These are phyloP conservation scores for Echinosophora koreensis DNA, from an alignment of 306 rosid species.

Conservation along the genomic window DNA sequence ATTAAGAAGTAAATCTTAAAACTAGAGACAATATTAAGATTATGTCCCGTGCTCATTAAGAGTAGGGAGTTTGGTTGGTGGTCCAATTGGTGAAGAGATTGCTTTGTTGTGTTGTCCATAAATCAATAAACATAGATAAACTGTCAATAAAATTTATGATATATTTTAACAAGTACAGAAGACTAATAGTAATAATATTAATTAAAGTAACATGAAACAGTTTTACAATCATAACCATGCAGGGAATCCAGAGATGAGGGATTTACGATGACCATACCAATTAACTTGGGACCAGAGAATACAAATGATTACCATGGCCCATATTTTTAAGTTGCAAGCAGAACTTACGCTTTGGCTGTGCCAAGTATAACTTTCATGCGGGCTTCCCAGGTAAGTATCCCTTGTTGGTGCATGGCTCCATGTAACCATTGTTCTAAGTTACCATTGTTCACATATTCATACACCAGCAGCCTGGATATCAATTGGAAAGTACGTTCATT, in stretches of 20 bases:
- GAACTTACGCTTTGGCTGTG: slow-evolving; percentile 97
- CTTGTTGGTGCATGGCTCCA: slow-evolving; percentile 80
- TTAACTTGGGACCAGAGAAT: slow-evolving; percentile 15
- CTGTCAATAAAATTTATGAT: not conserved
- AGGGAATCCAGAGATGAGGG: slow-evolving; percentile 9
- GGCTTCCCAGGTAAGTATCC: slow-evolving; percentile 90
- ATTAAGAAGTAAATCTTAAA: not conserved
- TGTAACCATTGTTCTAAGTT: slow-evolving; percentile 97
- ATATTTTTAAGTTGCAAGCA: slow-evolving; percentile 37
- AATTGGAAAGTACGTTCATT: slow-evolving; percentile 22
- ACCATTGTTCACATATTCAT: slow-evolving; percentile 96
- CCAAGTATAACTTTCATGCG: slow-evolving; percentile 87
- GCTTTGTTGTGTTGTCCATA: not conserved
- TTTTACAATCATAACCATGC: slow-evolving; percentile 1
- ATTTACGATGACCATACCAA: not conserved
- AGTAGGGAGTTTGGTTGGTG: not conserved
- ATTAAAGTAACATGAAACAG: not conserved
- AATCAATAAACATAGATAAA: slow-evolving; percentile 20
- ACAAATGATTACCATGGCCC: not conserved
- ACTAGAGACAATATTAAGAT: not conserved
- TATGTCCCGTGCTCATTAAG: not conserved
- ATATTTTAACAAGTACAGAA: slow-evolving; percentile 21
- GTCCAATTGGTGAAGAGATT: not conserved
- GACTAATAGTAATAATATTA: not conserved
- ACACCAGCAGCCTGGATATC: slow-evolving; percentile 82